These are phyloP conservation scores for Oryza australiensis DNA, from an alignment of 176 grass and related monocot genomes.

Conservation along the genomic window DNA sequence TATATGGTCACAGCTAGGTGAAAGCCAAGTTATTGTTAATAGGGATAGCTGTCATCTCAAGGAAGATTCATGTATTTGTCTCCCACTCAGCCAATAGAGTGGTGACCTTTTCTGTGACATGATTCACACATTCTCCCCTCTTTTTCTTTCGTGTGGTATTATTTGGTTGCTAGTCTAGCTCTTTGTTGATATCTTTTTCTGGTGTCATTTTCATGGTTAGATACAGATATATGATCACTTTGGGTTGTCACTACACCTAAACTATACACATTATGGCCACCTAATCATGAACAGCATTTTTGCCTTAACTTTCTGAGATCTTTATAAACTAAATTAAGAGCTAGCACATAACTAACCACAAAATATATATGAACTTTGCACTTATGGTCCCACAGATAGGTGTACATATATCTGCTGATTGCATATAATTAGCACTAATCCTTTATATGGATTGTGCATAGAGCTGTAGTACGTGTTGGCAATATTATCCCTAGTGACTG, in stretches of 20 bases:
- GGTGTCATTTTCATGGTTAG: constrained; percentile 41
- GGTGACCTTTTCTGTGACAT: constrained; percentile 30
- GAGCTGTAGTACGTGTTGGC: neutral
- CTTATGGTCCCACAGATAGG: neutral
- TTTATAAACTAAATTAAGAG: neutral
- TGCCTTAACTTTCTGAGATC: neutral
- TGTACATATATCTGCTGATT: neutral
- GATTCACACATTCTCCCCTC: constrained; percentile 38
- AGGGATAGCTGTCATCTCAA: constrained; percentile 39
- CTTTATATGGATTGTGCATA: neutral
- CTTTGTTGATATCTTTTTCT: constrained; percentile 30
- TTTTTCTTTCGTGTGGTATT: constrained; percentile 23
- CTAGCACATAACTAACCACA: neutral
- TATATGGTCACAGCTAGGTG: constrained; percentile 1
- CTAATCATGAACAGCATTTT: neutral
- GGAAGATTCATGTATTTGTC: constrained; percentile 46
- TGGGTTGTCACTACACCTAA: constrained; percentile 19
- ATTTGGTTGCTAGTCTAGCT: constrained; percentile 27
- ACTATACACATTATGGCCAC: neutral
- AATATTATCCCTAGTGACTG: neutral
- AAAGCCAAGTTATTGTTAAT: constrained; percentile 37
- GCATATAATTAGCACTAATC: neutral
- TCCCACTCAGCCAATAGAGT: constrained; percentile 45
- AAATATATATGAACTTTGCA: neutral
- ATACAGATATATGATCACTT: constrained; percentile 7